These are phyloP conservation scores for Penicillium ochrochloron DNA, from an alignment of 495 filamentous ascomycete species.

Conservation along the genomic window DNA sequence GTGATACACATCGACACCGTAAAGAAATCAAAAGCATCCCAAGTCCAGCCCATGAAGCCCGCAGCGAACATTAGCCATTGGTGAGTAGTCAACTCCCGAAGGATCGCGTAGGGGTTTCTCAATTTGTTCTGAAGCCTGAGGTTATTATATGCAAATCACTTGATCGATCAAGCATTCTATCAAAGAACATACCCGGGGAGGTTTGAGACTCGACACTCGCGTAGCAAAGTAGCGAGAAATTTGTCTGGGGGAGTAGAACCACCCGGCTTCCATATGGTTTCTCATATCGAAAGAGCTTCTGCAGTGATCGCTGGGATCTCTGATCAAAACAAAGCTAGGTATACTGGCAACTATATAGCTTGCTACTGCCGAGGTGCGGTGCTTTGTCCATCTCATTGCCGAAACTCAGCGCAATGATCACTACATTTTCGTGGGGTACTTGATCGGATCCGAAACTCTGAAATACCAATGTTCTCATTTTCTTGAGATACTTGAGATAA, in stretches of 20 bases:
- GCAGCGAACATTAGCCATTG: slow-evolving; percentile 50
- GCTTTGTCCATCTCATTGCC: not conserved
- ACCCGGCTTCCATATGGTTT: slow-evolving; percentile 45
- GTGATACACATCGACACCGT: slow-evolving; percentile 44
- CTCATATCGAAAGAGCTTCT: slow-evolving; percentile 30
- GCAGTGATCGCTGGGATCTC: not conserved
- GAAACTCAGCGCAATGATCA: not conserved
- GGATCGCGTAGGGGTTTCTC: slow-evolving; percentile 35
- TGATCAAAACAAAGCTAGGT: not conserved
- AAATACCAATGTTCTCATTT: not conserved
- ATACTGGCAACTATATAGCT: not conserved
- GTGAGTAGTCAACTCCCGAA: slow-evolving; percentile 38
- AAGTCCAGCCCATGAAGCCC: slow-evolving; percentile 40
- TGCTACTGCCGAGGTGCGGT: not conserved
- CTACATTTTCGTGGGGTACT: not conserved
- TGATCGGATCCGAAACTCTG: not conserved
- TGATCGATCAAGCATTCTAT: not conserved
- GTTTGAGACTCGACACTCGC: slow-evolving; percentile 37
- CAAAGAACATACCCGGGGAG: slow-evolving; percentile 26
- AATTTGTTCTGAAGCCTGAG: slow-evolving; percentile 19
- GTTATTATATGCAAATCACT: not conserved
- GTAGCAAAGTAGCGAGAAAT: slow-evolving; percentile 40
- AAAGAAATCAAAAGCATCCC: slow-evolving; percentile 51
- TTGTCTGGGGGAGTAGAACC: slow-evolving; percentile 46
- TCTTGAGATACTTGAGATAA: not conserved